Evolutionary conservation across 2,329 filamentous ascomycete genomes (phyloP), one percentile per base, ranked within the genome.

Genomic region (Exophiala mesophila): DNA sequence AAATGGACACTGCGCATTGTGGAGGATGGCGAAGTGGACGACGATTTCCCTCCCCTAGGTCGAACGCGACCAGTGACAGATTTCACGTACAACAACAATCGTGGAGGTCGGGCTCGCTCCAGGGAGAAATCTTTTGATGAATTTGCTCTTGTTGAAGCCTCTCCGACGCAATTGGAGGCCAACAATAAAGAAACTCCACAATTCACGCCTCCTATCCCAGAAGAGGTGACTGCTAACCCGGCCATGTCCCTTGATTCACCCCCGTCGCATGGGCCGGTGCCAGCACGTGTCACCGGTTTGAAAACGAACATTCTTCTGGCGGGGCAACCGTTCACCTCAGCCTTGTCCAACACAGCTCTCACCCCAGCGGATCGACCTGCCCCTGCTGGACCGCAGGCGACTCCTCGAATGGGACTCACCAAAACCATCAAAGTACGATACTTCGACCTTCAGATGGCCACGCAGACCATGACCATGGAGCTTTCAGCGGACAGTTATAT

Each of bases 1-100:
- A 67, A 70, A 45, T 83, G 79, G 79, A 75, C 77, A 18, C 61
- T 83, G 39, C 70, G 79, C n/a, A 82, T 83, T 73, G 77, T 81
- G 6, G 79, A 83, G 52, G 79, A 82, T 53, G 79, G 76, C 4
- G 79, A 83, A 55, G 74, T 83, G 2, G 79, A 83, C 45, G 78
- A 76, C 54, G 79, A 83, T 55, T 83, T 83, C 49, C 78, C 78
- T 4, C 70, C 78, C 1, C 61, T 83, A 21, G 70, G 67, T 7
- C 69, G 78, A 23, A 75, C 71, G 16, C 70, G 74, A 50, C 72
- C 76, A 1, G 70, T 82, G 40, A 70, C 72, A 3, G 78, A 82
- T 55, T 83, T 83, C 55, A 80, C 79, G 0, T 80, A 76, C 2
- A 83, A 82, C 62, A 83, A 83, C 58, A 82, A 80, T 50, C 71